These are phyloP conservation scores for Arthrinium phaeospermum DNA, from an alignment of 2,329 filamentous ascomycete genomes.

Conservation along the genomic window DNA sequence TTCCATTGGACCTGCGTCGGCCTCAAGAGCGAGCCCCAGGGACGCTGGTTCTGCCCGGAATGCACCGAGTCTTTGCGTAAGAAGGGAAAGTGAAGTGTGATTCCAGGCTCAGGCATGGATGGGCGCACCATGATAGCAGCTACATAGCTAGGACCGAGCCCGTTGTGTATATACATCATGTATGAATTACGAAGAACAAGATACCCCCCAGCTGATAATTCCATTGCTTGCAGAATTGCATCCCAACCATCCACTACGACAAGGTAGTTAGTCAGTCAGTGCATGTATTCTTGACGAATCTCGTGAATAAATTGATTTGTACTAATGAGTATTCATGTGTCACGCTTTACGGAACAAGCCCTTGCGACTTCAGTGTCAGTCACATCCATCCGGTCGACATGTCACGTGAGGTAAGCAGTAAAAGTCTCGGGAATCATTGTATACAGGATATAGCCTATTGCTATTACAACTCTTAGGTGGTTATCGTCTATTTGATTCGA, in stretches of 20 bases:
- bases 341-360: neutral
- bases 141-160: neutral
- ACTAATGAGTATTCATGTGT: neutral
- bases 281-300: neutral
- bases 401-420: conserved; percentile 10
- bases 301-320: neutral
- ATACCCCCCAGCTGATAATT: conserved; percentile 6
- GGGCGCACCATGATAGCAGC: neutral
- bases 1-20: conserved; percentile 83
- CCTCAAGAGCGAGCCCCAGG: conserved; percentile 70
- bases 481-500: conserved; percentile 10
- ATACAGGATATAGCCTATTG: conserved; percentile 12
- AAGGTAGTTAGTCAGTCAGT: neutral
- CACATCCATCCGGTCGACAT: neutral
- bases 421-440: neutral
- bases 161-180: conserved; percentile 8
- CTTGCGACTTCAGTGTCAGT: neutral
- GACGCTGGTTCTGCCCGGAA: conserved; percentile 70
- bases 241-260: neutral
- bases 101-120: neutral
- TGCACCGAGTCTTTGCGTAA: conserved; percentile 62
- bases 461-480: conserved; percentile 12
- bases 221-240: neutral
- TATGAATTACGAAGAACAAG: conserved; percentile 9
- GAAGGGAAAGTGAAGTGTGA: conserved; percentile 37